Evolutionary conservation across 805 yeast genomes (phyloP).

Genomic region (Kregervanrija fluxuum): DNA sequence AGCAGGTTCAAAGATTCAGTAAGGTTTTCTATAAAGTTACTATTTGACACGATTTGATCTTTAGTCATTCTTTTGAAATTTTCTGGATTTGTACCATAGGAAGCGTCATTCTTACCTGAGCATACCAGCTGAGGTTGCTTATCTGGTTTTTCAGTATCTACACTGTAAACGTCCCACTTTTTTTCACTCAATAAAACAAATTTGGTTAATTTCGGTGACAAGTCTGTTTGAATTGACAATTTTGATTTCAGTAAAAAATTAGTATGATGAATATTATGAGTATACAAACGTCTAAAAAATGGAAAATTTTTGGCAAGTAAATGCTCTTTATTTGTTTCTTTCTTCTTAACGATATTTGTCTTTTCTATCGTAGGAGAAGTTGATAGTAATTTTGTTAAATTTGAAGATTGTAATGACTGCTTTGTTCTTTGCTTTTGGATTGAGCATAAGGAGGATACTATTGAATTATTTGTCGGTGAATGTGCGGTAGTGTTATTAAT

Average conservation of each 20-base stretch:
- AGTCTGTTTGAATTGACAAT: conserved; percentile 47
- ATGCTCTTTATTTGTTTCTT: conserved; percentile 40
- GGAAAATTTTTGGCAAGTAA: conserved; percentile 80
- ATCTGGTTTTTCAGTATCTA: conserved; percentile 35
- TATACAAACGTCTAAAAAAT: conserved; percentile 56
- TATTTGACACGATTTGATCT: conserved; percentile 19
- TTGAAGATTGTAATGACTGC: conserved; percentile 16
- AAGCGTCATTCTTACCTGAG: conserved; percentile 65
- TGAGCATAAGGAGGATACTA: conserved; percentile 14
- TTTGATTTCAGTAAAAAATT: conserved; percentile 41
- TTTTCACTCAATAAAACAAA: conserved; percentile 61
- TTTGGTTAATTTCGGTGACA: conserved; percentile 55
- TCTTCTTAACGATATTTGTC: neutral
- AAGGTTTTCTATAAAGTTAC: conserved; percentile 21
- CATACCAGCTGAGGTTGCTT: conserved; percentile 50
- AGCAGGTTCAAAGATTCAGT: conserved; percentile 29
- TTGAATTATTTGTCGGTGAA: conserved; percentile 15
- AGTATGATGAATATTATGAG: conserved; percentile 43
- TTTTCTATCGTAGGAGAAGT: conserved; percentile 18
- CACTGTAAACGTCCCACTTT: conserved; percentile 68
- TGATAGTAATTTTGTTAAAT: conserved; percentile 16
- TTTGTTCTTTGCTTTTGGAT: conserved; percentile 14
- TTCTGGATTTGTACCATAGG: conserved; percentile 49
- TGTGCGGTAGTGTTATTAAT: neutral
- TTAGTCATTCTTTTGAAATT: conserved; percentile 22